Base-by-base conservation (phyloP, 2,329 filamentous ascomycete species). In the Elsinoe fawcettii region DNA sequence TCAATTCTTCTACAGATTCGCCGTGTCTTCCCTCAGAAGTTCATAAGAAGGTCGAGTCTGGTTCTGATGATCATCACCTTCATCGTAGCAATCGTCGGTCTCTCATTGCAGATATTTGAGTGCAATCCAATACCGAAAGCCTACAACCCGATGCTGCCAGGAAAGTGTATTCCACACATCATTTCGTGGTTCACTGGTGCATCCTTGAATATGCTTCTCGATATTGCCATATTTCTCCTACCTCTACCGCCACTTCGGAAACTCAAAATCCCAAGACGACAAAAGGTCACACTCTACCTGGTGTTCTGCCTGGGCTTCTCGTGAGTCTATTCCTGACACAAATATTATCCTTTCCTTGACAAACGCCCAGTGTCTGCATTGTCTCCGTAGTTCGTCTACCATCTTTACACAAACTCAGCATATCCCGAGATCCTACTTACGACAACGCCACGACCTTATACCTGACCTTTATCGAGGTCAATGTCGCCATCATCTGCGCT, bases 401-500 rank as follows among this genome's bases (percentile, higher is more conserved):
- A 16, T 60, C 60, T 1, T 62, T 66, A 9, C 64, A 65, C 41
- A 60, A 60, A 43, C 60, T 65, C 49, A 63, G 63, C 7, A 57
- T 59, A 16, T 60, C 63, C 12, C 51, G 37, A 9, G 65, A 67
- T 55, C 57, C 63, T 20, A 62, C 59, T 58, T 66, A 63, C 62
- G 64, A 66, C 56, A 65, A 30, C 14, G 63, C 64, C 11, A 60
- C 63, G 9, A 64, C 63, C 36, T 62, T 64, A 25, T 61, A 64
- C 37, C 66, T 64, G 64, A 63, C 61, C 12, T 57, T 53, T 36
- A 55, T 64, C 30, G 65, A 67, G 58, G 62, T 64, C 59, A 65
- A 66, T 56, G 62, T 63, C 27, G 65, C 63, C 20, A 66, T 66
- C 44, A 55, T 64, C n/a, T 67, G 63, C 55, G 63, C 64, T 6